Evolutionary conservation across 306 rosid genomes (phyloP), one percentile per base, ranked within the genome.

Genomic region (Quercus aquifolioides): DNA sequence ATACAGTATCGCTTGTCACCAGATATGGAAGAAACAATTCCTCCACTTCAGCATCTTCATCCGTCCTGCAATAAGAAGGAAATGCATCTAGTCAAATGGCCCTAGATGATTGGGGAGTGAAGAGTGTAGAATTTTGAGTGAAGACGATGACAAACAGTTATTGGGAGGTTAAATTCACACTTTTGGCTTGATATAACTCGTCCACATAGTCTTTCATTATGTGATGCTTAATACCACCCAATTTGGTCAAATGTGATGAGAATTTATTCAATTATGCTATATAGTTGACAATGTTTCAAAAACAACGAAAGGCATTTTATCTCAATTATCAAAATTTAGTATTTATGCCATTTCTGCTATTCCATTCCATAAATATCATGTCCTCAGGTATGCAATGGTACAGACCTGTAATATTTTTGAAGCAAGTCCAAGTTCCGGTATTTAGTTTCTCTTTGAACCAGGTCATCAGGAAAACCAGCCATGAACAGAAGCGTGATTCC

Each of bases 401-500:
- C 35, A 79, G 78, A 94, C 98, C 98, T 94, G 87, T 86, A 91
- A 88, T 94, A 94, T 71, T 94, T 94, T 81, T 90, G 94, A 86
- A 92, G 91, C 90, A 94, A 87, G 78, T 89, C 97, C 51, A 94
- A 80, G 87, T 84, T 94, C 72, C 76, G 84, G 88, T 92, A 82
- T 84, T 92, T 94, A 82, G 97, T 94, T 92, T 94, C 98, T 79
- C 84, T 90, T 71, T 86, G 96, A 81, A 94, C 94, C 64, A 92
- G 78, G 38, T 90, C 89, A 75, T 86, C 88, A 30, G 97, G 96
- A 88, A 89, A 94, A 83, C 98, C 98, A 74, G 97, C 96, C 97
- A 94, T 92, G 79, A 90, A 94, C 74, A 94, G 89, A 71, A 91
- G 94, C 69, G 97, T 89, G 74, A 90, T 85, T 4, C 97, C 97